phyloP scores from a whole-genome alignment of 1,284 basidiomycete species.

The Naganishia sp. region DNA sequence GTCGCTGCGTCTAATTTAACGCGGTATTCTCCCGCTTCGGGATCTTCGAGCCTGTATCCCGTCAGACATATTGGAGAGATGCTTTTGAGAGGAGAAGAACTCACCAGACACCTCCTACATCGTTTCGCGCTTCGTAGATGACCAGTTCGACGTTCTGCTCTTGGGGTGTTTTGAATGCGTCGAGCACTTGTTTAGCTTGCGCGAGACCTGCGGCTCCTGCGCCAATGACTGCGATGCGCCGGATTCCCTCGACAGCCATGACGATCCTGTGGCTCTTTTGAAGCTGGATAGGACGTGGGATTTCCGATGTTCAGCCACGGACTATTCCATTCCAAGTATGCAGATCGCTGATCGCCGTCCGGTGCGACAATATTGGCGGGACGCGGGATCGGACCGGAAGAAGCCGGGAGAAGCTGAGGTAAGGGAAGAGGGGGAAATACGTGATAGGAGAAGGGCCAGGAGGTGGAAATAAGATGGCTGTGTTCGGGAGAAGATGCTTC shows the following conservation, averaged over 20 bases:
- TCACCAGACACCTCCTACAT: slow-evolving; percentile 52
- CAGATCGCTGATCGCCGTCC: background rate
- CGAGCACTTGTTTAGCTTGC: slow-evolving; percentile 50
- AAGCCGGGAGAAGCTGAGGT: background rate
- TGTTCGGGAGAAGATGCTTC: slow-evolving; percentile 17
- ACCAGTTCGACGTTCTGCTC: slow-evolving; percentile 29
- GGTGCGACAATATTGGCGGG: background rate
- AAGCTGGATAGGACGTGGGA: background rate
- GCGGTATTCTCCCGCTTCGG: slow-evolving; percentile 31
- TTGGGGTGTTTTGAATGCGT: slow-evolving; percentile 38
- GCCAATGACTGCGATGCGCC: slow-evolving; percentile 54
- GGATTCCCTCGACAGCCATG: background rate
- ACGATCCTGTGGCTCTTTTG: background rate
- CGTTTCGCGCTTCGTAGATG: slow-evolving; percentile 35
- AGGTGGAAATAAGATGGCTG: background rate
- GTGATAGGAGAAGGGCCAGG: background rate
- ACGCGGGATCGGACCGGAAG: slow-evolving; percentile 1
- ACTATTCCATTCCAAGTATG: background rate
- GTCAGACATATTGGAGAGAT: background rate
- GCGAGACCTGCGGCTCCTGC: slow-evolving; percentile 54
- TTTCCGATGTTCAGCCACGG: background rate
- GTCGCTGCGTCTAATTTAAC: slow-evolving; percentile 10
- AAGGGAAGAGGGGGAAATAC: background rate
- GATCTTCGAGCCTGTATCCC: slow-evolving; percentile 35
- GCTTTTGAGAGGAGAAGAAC: slow-evolving; percentile 30